Base-by-base conservation (phyloP, 176 grass and related monocot genomes). In the Ampelocalamus luodianensis region DNA sequence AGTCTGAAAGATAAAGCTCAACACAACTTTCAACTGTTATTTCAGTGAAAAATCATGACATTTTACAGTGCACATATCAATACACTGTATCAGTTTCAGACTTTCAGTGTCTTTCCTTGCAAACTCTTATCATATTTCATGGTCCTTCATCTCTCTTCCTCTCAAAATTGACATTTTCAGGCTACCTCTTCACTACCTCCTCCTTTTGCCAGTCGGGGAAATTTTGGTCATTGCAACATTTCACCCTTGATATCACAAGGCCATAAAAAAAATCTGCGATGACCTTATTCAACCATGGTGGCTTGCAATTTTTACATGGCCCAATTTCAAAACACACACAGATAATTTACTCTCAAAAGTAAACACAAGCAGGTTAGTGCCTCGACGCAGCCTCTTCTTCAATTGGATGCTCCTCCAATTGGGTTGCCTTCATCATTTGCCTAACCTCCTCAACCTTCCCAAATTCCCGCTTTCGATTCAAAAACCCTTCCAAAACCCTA, bases 371-470 rank as follows among this genome's bases (percentile, higher is more conserved):
- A 20, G 14, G 2, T 27, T 69, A 59, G 75, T 10, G 4, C 44
- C 65, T 80, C 68, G 45, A 53, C 0, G 8, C 59, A 45, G n/a
- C 32, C 44, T 79, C 48, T 79, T 90, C 66, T 60, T 79, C 40
- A 36, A 38, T 32, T 83, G 79, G 74, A 79, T 79, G 84, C 17
- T 36, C 80, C 9, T 83, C 68, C 42, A 53, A 46, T 17, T 88
- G 87, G 44, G 44, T 29, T 76, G 76, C 56, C 79, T 89, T 88
- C 91, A 88, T 88, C 87, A 95, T 91, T 68, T 91, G 78, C 38
- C 38, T 49, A 71, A 98, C 86, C 72, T 93, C 93, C 18, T 92
- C 88, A 71, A 92, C 8, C 87, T 93, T 95, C 79, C 87, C 89
- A 2, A 87, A 84, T 58, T 93, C 85, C 26, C 87, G 50, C 58